These are phyloP conservation scores for Stephania japonica DNA, from an alignment of 164 flowering plant genomes.

Conservation along the genomic window DNA sequence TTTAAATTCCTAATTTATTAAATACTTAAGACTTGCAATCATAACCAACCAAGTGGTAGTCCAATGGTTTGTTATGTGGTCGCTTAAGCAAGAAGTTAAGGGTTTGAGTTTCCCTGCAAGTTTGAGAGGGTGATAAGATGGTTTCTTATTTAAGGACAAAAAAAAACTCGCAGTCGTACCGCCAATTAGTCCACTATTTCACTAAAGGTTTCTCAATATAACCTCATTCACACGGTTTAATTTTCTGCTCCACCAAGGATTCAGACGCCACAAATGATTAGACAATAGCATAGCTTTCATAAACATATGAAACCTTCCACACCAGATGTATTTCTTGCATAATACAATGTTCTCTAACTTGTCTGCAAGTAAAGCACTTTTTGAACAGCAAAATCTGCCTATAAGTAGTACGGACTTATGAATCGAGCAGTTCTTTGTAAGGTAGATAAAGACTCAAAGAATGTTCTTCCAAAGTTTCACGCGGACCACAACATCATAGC, in stretches of 20 bases:
- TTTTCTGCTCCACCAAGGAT: not conserved
- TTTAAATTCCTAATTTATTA: too few relatives aligned
- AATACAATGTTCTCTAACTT: not conserved
- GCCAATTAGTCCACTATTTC: too few relatives aligned
- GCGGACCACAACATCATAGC: not conserved
- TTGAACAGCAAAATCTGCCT: not conserved
- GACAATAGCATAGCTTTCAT: not conserved
- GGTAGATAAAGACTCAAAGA: not conserved
- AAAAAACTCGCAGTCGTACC: too few relatives aligned
- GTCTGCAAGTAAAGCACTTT: not conserved
- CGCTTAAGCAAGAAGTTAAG: too few relatives aligned
- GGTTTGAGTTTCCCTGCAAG: too few relatives aligned
- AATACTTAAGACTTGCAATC: too few relatives aligned
- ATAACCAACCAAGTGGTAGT: too few relatives aligned
- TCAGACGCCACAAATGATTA: not conserved
- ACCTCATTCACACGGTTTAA: not conserved
- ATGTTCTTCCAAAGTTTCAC: not conserved
- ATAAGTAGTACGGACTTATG: not conserved
- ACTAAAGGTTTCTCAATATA: not conserved
- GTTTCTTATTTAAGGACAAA: too few relatives aligned
- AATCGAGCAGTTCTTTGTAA: not conserved
- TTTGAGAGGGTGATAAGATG: too few relatives aligned
- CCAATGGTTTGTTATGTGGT: too few relatives aligned
- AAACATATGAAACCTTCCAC: not conserved
- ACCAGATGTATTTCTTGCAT: not conserved